Evolutionary conservation across 805 yeast genomes (phyloP), one percentile per base, ranked within the genome.

Genomic region (Wickerhamiella qilinensis): DNA sequence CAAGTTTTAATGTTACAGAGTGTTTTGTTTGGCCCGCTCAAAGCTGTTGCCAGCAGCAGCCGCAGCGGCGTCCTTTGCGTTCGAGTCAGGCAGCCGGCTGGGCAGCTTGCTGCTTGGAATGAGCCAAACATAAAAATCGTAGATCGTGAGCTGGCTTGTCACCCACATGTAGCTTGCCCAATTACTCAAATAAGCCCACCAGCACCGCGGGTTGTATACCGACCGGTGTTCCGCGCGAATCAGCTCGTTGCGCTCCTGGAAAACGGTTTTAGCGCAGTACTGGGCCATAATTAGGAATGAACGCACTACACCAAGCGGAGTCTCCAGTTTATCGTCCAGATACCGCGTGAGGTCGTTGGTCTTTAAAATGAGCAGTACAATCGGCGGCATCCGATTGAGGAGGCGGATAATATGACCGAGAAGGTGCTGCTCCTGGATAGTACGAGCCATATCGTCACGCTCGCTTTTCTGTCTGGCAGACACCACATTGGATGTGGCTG

Each of bases 281-380:
- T 73, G 71, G 2, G 94, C 91, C 78, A 91, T 69, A 32, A 91
- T 83, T 46, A 86, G 60, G 47, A 91, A 88, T 0, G 94, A 80
- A 36, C 94, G 65, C 52, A 82, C 88, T 4, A 81, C 77, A 0
- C 97, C 96, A 34, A 86, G 59, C 1, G 95, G 93, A 43, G 76
- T 75, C 35, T 79, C 71, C 40, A 88, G 65, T 39, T 71, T 65
- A 52, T 88, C 97, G 57, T 91, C 98, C 35, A 91, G 63, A 49
- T 76, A 78, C 50, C 99, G 68, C 0, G 94, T 84, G 37, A 91
- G 65, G 60, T 91, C 99, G 55, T 91, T 91, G 0, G 99, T 93
- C 54, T 91, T 91, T 51, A 91, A 63, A 35, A 91, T 82, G 43
- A 91, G 65, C 21, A 91, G 57, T 18, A 91, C 94, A 15, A 86